Evolutionary conservation across 2,329 filamentous ascomycete species (phyloP).

Genomic region (Botryotinia narcissicola): DNA sequence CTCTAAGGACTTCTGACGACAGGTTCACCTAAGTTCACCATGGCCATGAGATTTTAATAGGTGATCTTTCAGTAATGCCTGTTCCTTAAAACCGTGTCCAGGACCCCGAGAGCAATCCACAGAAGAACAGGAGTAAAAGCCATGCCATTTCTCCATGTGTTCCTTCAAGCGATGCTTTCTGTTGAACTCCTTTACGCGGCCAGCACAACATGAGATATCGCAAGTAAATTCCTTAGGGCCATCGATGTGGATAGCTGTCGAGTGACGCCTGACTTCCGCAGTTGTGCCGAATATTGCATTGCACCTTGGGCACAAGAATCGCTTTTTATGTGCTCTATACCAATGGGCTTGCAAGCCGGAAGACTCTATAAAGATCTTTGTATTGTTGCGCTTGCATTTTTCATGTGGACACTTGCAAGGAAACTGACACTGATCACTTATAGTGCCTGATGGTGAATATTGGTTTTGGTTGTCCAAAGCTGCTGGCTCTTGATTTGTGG

Average conservation of each 20-base stretch:
- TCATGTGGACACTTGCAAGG: neutral
- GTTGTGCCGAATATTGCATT: neutral
- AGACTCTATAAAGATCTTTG: neutral
- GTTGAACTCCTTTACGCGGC: neutral
- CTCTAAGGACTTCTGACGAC: too few species aligned
- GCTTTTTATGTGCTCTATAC: neutral
- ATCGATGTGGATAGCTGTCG: neutral
- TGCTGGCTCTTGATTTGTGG: neutral
- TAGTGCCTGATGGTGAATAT: neutral
- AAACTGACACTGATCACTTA: neutral
- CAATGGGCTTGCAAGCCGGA: neutral
- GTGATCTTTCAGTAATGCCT: neutral
- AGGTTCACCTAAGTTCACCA: too few species aligned
- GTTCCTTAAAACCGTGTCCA: neutral
- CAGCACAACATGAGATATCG: neutral
- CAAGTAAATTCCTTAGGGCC: neutral
- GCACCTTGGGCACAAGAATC: neutral
- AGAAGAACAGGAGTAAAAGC: neutral
- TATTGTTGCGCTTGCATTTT: neutral
- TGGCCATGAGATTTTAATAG: neutral
- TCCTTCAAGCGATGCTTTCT: slow-evolving; percentile 1
- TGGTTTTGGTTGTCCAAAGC: neutral
- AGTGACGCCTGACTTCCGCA: neutral
- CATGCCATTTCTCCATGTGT: neutral
- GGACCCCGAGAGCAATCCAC: neutral